Evolutionary conservation across 2,329 filamentous ascomycete species (phyloP), one percentile per base, ranked within the genome.

Genomic region (Alternaria arborescens): DNA sequence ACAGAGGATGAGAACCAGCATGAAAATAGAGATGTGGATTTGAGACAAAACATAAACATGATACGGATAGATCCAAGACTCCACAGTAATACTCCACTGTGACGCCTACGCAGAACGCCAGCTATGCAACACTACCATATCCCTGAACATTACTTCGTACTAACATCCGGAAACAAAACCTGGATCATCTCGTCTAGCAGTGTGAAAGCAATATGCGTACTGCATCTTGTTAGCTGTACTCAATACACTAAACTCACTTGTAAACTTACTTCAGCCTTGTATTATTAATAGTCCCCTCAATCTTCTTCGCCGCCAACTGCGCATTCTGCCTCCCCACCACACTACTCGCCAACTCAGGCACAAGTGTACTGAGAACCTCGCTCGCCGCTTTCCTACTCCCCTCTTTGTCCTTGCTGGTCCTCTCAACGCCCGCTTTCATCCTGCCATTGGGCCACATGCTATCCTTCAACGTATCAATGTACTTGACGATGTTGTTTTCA

Each of bases 281-380:
- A 79, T 98, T 99, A 78, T 99, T 99, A 69, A 98, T 83, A 46
- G 92, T 93, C 10, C 93, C 94, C 82, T 96, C 92, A 48, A 98
- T 87, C 71, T 94, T 91, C 69, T 94, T 87, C 65, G 93, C 94
- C 22, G 95, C 95, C 57, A 90, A 91, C 77, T 96, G 91, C 16
- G 96, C 95, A 81, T 99, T 99, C 43, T 90, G 87, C 71, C 93
- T 87, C 5, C 95, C 95, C 16, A 99, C 96, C 7, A 99, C 96
- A 79, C 91, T 97, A 8, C 91, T 93, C 8, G 92, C 94, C 58
- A 99, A 77, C 77, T 99, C 95, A 3, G 95, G 95, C 20, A 99
- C 85, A 51, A 99, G 85, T 10, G 93, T 97, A 10, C 91, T 92
- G 50, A 99, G 84, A 84, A 98, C 92, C 24, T 97, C 81, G 61